Evolutionary conservation across 2,329 filamentous ascomycete genomes (phyloP), one percentile per base, ranked within the genome.

Genomic region (Cryphonectria radicalis): DNA sequence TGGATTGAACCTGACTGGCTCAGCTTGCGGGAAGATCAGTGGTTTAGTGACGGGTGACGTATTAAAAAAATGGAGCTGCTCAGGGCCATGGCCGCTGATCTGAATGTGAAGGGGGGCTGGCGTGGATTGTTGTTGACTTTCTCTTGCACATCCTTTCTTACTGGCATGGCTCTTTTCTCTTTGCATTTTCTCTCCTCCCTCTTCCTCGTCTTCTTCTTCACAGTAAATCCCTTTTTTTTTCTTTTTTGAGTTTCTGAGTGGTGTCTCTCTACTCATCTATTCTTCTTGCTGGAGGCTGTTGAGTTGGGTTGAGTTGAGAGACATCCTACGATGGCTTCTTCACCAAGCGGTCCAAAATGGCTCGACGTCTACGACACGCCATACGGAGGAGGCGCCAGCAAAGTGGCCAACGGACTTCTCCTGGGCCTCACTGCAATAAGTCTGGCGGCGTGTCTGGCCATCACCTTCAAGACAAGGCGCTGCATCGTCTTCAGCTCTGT

Each of bases 51-150:
- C 28, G 53, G 28, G 65, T 67, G 65, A 67, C 65, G 65, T 67
- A 53, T 35, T 55, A 68, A 28, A 59, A 72, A 72, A 65, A 65
- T 72, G 71, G 71, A 70, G 53, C 71, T 66, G 50, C 42, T 63
- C 70, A 72, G 65, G 68, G 70, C 67, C 35, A 17, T 62, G 32
- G 59, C 32, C 6, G 59, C 35, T 40, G 35, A 62, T 62, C 59
- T 5, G 32, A 22, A 14, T 62, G 59, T 62, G 59, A 40, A 37
- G 19, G 46, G 46, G 6, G 32, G 59, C 59, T 37, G 32, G 32
- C 14, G 32, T 60, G 57, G 28, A 17, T 37, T 13, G 22, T n/a
- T 10, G 59, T 22, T 62, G 13, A 62, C 35, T n/a, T n/a, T 40
- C 11, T 50, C 19, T 50, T 50, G 46, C 17, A 50, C 2, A 50